These are phyloP conservation scores for Cladosporium sp. DNA, from an alignment of 2,329 filamentous ascomycete species.

Conservation along the genomic window DNA sequence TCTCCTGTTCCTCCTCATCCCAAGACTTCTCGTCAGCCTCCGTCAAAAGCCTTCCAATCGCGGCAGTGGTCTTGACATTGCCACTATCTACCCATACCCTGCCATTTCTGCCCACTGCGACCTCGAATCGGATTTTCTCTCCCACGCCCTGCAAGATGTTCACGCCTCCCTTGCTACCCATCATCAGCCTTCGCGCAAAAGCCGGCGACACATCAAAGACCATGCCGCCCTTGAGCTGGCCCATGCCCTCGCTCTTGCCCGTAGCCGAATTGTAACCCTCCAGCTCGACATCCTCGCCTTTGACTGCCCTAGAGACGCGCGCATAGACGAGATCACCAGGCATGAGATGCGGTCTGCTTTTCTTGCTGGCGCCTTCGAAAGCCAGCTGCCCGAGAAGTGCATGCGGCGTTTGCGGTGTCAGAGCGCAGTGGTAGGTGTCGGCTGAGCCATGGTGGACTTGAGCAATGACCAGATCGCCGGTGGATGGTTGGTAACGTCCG, in stretches of 20 bases:
- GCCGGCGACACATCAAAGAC: slow-evolving; percentile 74
- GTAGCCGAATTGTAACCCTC: slow-evolving; percentile 84
- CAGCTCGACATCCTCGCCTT: slow-evolving; percentile 83
- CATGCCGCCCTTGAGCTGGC: slow-evolving; percentile 81
- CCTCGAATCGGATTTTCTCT: slow-evolving; percentile 82
- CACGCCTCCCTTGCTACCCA: slow-evolving; percentile 60
- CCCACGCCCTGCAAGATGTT: slow-evolving; percentile 77
- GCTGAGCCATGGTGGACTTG: slow-evolving; percentile 70
- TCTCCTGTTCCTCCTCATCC: slow-evolving; percentile 63
- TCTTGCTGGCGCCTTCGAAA: slow-evolving; percentile 92
- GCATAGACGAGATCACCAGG: slow-evolving; percentile 83
- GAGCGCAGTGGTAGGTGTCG: slow-evolving; percentile 75
- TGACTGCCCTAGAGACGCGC: slow-evolving; percentile 70
- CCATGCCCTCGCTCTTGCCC: slow-evolving; percentile 83
- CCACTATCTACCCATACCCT: slow-evolving; percentile 87
- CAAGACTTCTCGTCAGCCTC: slow-evolving; percentile 69
- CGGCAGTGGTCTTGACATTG: slow-evolving; percentile 65
- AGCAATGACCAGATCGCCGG: slow-evolving; percentile 85
- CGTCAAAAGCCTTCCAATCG: slow-evolving; percentile 72
- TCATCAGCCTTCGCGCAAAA: slow-evolving; percentile 75
- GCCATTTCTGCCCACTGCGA: slow-evolving; percentile 89
- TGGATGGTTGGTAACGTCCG: slow-evolving; percentile 72
- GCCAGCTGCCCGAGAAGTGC: slow-evolving; percentile 79
- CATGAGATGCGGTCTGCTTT: slow-evolving; percentile 76
- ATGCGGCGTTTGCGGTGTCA: slow-evolving; percentile 60